A percentile compares a stretch with the other conserved stretches of the same genome.
Evolutionary conservation across 805 yeast species (phyloP).

Genomic region (Ogataea nakhonphanomensis): DNA sequence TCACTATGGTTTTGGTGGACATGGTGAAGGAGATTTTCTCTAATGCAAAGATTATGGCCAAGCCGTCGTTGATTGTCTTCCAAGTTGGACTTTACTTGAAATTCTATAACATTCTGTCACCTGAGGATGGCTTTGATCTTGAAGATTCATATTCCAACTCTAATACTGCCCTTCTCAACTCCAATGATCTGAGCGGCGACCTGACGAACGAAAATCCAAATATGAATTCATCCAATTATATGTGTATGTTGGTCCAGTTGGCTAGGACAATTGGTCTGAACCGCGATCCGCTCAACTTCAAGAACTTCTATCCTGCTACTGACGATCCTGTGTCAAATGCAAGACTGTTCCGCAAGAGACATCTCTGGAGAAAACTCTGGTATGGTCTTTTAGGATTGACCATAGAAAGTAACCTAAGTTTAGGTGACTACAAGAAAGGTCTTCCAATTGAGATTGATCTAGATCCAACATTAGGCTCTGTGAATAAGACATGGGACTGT

Average conservation of each 20-base stretch:
- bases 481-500: slow-evolving; percentile 36
- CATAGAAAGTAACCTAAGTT: slow-evolving; percentile 33
- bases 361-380: slow-evolving; percentile 41
- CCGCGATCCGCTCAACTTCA: slow-evolving; percentile 44
- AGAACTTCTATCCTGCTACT: slow-evolving; percentile 29
- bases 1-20: slow-evolving; percentile 40
- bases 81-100: slow-evolving; percentile 60
- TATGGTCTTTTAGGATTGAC: slow-evolving; percentile 33
- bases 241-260: slow-evolving; percentile 38
- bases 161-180: slow-evolving; percentile 20
- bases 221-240: slow-evolving; percentile 35
- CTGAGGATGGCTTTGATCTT: slow-evolving; percentile 49
- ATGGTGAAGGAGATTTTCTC: slow-evolving; percentile 44
- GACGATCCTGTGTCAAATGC: slow-evolving; percentile 31
- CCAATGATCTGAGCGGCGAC: slow-evolving; percentile 37
- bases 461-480: slow-evolving; percentile 34
- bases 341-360: slow-evolving; percentile 33
- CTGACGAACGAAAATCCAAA: slow-evolving; percentile 34
- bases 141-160: slow-evolving; percentile 38
- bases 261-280: slow-evolving; percentile 47
- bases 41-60: slow-evolving; percentile 40
- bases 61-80: slow-evolving; percentile 46
- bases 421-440: slow-evolving; percentile 38
- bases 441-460: slow-evolving; percentile 35
- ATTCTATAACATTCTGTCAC: slow-evolving; percentile 51